Conservation (phyloP, 371 early-diverging fungal genomes). For the Dinochytrium kinnereticum region DNA sequence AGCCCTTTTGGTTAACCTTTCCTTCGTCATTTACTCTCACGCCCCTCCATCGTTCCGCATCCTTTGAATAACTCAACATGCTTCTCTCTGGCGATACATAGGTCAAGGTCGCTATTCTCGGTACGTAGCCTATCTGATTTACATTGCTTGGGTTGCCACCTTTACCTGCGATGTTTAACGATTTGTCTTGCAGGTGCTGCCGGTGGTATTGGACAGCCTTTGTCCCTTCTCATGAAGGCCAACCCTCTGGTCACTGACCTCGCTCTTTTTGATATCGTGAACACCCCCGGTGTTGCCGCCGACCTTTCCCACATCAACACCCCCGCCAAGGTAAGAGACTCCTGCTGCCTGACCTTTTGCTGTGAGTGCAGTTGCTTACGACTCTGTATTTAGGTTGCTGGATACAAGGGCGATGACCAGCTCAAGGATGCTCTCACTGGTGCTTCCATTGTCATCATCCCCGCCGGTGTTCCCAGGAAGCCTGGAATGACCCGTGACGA, state of each 20-base stretch:
- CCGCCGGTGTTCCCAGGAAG: slow-evolving; percentile 98
- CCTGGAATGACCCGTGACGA: slow-evolving; percentile 99
- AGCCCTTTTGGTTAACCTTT: too few species aligned
- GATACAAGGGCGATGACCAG: slow-evolving; percentile 51
- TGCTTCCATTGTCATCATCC: slow-evolving; percentile 92
- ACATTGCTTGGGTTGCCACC: too few species aligned
- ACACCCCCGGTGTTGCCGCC: slow-evolving; percentile 97
- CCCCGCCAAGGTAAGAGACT: slow-evolving; percentile 68
- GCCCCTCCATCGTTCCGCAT: not conserved
- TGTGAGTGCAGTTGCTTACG: not conserved
- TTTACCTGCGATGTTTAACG: too few species aligned
- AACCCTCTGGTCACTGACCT: slow-evolving; percentile 83
- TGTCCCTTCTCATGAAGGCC: slow-evolving; percentile 84
- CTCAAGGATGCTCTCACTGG: slow-evolving; percentile 73
- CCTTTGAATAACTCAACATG: not conserved
- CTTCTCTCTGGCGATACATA: not conserved
- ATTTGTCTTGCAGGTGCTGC: slow-evolving; percentile 38
- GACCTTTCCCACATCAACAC: slow-evolving; percentile 98
- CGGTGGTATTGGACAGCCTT: slow-evolving; percentile 90
- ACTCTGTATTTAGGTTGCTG: slow-evolving; percentile 64
- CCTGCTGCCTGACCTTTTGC: not conserved
- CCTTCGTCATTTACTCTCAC: not conserved
- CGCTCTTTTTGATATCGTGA: slow-evolving; percentile 94
- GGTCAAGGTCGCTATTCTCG: slow-evolving; percentile 44
- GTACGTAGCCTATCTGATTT: not conserved